Percentiles rank a stretch among this genome's conserved stretches.
phyloP scores from a whole-genome alignment of 1,284 basidiomycete genomes.

The Ceratobasidium sp. region DNA sequence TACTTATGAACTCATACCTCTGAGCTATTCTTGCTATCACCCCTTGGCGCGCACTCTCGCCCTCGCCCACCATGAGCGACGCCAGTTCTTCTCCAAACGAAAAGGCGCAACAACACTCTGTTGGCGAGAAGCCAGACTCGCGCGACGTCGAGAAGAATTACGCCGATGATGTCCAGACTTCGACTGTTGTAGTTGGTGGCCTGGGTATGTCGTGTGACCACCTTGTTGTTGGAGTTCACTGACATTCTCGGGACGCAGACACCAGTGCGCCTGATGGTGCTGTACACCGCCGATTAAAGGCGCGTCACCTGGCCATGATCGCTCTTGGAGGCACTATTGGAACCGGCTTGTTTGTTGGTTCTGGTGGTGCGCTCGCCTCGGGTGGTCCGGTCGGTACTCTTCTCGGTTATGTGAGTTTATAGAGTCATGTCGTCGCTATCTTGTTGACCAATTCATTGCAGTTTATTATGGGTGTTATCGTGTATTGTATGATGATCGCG shows the following conservation, averaged over 20 bases:
- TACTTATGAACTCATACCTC: slow-evolving; percentile 33
- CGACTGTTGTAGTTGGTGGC: slow-evolving; percentile 36
- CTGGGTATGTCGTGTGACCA: slow-evolving; percentile 25
- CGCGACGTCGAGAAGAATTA: slow-evolving; percentile 37
- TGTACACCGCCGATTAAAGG: slow-evolving; percentile 75
- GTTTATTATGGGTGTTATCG: no score
- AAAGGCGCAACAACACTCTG: neutral
- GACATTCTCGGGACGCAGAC: neutral
- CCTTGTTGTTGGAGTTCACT: slow-evolving; percentile 45
- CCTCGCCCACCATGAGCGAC: slow-evolving; percentile 30
- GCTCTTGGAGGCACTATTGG: slow-evolving; percentile 74
- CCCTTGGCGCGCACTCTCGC: slow-evolving; percentile 10
- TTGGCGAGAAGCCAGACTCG: slow-evolving; percentile 21
- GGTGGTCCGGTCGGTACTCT: slow-evolving; percentile 63
- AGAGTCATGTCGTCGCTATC: neutral
- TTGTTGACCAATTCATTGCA: slow-evolving; percentile 42
- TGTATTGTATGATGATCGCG: slow-evolving; percentile 63
- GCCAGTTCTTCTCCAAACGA: slow-evolving; percentile 2
- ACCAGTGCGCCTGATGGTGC: no score
- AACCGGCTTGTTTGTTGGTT: slow-evolving; percentile 86
- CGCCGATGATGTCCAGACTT: slow-evolving; percentile 34
- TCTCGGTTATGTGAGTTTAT: slow-evolving; percentile 56
- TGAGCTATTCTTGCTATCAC: slow-evolving; percentile 33
- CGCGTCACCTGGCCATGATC: slow-evolving; percentile 78
- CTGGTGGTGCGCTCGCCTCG: slow-evolving; percentile 67